Evolutionary conservation across 2,329 filamentous ascomycete species (phyloP), one percentile per base, ranked within the genome.

Genomic region (Claviceps sp.): DNA sequence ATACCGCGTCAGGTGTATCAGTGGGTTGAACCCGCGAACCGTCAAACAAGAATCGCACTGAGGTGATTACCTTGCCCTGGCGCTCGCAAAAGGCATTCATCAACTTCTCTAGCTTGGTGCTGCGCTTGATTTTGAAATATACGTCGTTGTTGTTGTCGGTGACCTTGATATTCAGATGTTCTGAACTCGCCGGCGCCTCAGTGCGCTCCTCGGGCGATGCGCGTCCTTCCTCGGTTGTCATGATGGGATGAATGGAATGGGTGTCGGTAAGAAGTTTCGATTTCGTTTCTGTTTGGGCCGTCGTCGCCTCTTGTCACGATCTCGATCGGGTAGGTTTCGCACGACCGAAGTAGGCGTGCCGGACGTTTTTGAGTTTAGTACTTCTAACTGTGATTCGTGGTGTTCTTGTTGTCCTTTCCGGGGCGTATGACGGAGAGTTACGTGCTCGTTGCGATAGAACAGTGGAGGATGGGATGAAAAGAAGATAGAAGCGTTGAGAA

Each of bases 71-170:
- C 75, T 97, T 97, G 61, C 93, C 93, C 68, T 96, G 90, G 24
- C 93, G 82, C 60, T 97, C 91, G 70, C 93, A 98, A 69, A 97
- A 98, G 19, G 93, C 93, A 56, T 89, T 85, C 93, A 98, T 98
- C 52, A 98, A 77, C 76, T 98, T 98, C 73, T 95, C 93, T 1
- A 98, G 80, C 68, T 89, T 87, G 1, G 93, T 98, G 22, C 85
- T 89, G 40, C 90, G 82, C 84, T 98, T 98, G 74, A 98, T 98
- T 77, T 98, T 98, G 77, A 98, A 98, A 70, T 97, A 98, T 62
- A 98, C 91, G 68, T 98, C 93, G 68, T 98, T 98, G 74, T 96
- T 96, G 74, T 95, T 96, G 62, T 98, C 93, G 0, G 93, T 97
- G 14, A 98, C 93, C 69, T 98, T 98, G 73, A 98, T 97, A 73